Evolutionary conservation across 2,329 filamentous ascomycete species (phyloP).

Genomic region (Amauroascus niger): DNA sequence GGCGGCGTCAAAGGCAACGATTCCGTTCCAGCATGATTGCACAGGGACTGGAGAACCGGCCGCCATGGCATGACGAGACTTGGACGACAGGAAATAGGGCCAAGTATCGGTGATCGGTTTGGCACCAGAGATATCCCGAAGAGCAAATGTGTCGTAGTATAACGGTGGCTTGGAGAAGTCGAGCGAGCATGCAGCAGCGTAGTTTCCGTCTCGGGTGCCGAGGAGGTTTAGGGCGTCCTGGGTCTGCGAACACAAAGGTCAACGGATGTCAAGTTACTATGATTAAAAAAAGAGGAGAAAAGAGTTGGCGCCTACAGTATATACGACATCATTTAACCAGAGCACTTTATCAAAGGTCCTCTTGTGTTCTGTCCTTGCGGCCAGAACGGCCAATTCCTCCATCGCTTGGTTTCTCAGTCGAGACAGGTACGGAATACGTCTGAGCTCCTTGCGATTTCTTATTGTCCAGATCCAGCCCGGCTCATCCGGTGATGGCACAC

Average conservation of each 20-base stretch:
- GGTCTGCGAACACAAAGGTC: constrained; percentile 34
- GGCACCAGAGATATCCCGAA: constrained; percentile 56
- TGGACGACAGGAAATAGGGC: constrained; percentile 42
- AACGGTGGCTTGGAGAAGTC: constrained; percentile 59
- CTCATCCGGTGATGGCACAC: constrained; percentile 35
- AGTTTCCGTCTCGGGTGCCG: constrained; percentile 48
- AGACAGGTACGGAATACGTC: constrained; percentile 61
- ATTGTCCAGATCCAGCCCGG: constrained; percentile 57
- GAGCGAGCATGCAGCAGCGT: constrained; percentile 60
- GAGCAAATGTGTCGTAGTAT: constrained; percentile 66
- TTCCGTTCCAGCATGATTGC: constrained; percentile 18
- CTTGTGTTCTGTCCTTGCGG: constrained; percentile 34
- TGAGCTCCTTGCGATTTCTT: constrained; percentile 44
- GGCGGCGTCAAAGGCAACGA: constrained; percentile 17
- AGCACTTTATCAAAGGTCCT: constrained; percentile 47
- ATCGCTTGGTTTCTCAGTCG: constrained; percentile 55
- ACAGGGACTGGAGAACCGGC: constrained; percentile 13
- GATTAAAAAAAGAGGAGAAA: too few relatives aligned
- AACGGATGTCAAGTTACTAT: not conserved
- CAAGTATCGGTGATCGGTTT: constrained; percentile 56
- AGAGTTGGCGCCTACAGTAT: constrained; percentile 27
- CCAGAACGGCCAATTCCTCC: constrained; percentile 39
- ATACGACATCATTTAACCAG: constrained; percentile 46
- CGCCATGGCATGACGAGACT: constrained; percentile 15
- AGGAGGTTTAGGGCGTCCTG: constrained; percentile 49